Evolutionary conservation across 176 grass and related monocot species (phyloP).

Genomic region (Oropetium thomaeum): DNA sequence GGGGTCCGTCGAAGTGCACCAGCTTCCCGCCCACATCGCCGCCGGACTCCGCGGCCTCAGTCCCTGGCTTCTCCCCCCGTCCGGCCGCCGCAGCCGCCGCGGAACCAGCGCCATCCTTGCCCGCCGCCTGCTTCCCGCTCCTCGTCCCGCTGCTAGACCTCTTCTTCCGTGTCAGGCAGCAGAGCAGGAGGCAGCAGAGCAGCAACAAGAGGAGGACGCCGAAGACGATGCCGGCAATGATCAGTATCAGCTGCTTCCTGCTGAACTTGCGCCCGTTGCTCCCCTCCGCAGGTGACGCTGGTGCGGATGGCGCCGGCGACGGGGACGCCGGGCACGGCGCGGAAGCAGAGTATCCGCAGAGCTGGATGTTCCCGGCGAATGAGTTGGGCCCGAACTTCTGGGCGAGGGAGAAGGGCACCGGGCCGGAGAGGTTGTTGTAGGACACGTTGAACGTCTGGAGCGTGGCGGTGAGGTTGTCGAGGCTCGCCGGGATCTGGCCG

Average conservation of each 20-base stretch:
- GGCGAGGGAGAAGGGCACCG: constrained; percentile 45
- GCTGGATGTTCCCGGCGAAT: constrained; percentile 59
- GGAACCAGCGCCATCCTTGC: not conserved
- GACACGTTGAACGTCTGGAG: constrained; percentile 64
- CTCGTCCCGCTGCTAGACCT: not conserved
- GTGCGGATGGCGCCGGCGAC: constrained; percentile 31
- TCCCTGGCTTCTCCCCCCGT: constrained; percentile 45
- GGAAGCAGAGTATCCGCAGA: constrained; percentile 62
- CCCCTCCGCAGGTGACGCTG: constrained; percentile 8
- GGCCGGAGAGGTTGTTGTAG: constrained; percentile 69
- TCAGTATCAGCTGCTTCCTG: constrained; percentile 51
- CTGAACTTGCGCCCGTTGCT: constrained; percentile 12
- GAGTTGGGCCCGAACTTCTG: constrained; percentile 52
- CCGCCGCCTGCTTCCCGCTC: constrained; percentile 24
- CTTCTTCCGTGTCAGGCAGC: constrained; percentile 49
- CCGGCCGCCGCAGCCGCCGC: not conserved
- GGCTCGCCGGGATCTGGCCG: constrained; percentile 51
- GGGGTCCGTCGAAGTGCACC: constrained; percentile 65
- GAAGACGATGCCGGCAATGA: constrained; percentile 42
- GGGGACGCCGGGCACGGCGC: constrained; percentile 40
- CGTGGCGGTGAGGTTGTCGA: constrained; percentile 51
- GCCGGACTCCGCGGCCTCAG: constrained; percentile 40
- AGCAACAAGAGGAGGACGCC: constrained; percentile 46
- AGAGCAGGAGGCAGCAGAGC: constrained; percentile 68
- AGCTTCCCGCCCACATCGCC: constrained; percentile 68